These are phyloP conservation scores for Pinguiococcus pyrenoidosus DNA, from an alignment of 108 stramenopile genomes.

Conservation along the genomic window DNA sequence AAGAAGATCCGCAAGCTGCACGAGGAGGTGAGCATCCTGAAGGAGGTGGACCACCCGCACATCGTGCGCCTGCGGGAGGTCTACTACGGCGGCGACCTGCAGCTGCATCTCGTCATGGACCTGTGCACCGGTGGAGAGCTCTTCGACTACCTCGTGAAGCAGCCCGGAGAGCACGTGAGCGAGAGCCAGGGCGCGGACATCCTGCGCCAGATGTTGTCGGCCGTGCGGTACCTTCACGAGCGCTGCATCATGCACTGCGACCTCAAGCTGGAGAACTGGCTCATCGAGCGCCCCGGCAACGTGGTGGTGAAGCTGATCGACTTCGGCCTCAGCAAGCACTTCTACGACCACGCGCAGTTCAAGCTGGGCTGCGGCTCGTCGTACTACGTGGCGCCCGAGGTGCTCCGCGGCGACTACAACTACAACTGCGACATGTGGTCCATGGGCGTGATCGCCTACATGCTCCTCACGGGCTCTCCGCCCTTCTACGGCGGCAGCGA, in stretches of 20 bases:
- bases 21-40: slow-evolving; percentile 16
- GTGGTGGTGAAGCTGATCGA: slow-evolving; percentile 78
- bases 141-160: slow-evolving; percentile 23
- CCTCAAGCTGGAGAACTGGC: slow-evolving; percentile 84
- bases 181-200: slow-evolving; percentile 9
- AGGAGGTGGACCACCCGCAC: slow-evolving; percentile 29
- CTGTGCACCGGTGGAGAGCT: slow-evolving; percentile 30
- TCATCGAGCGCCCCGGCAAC: slow-evolving; percentile 72
- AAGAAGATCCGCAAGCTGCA: slow-evolving; percentile 2
- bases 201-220: slow-evolving; percentile 27
- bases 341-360: slow-evolving; percentile 40
- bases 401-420: slow-evolving; percentile 32
- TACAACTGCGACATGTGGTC: slow-evolving; percentile 92
- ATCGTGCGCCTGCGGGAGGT: slow-evolving; percentile 36
- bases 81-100: slow-evolving; percentile 13
- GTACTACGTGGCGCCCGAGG: slow-evolving; percentile 30
- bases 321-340: slow-evolving; percentile 88
- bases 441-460: slow-evolving; percentile 79
- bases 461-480: slow-evolving; percentile 77
- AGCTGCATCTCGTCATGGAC: slow-evolving; percentile 35
- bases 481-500: slow-evolving; percentile 52
- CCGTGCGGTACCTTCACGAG: slow-evolving; percentile 83
- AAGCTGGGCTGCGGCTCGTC: slow-evolving; percentile 43
- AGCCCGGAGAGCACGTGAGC: not conserved
- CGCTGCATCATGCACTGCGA: slow-evolving; percentile 72